Evolutionary conservation across 441 rosid genomes (phyloP).

Genomic region (Lepidium campestre): DNA sequence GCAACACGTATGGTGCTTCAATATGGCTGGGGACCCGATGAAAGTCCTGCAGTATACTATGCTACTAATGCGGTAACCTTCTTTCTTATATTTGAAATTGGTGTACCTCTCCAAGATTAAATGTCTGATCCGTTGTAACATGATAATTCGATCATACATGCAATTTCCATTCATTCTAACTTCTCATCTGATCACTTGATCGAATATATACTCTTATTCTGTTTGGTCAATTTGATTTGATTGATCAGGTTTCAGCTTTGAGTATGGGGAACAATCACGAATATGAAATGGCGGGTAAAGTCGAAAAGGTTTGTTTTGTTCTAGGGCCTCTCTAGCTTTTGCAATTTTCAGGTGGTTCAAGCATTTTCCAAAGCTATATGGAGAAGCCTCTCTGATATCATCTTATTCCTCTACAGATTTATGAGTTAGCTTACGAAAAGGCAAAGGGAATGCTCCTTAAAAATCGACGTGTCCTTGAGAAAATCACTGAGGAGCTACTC

Average conservation of each 20-base stretch:
- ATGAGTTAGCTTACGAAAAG: constrained; percentile 70
- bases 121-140: not conserved
- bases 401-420: constrained; percentile 45
- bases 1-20: constrained; percentile 97
- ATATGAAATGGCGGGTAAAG: constrained; percentile 84
- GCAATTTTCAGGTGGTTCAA: not conserved
- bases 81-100: constrained; percentile 11
- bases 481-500: constrained; percentile 85
- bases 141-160: not conserved
- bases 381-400: constrained; percentile 6
- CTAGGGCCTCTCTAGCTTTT: not conserved
- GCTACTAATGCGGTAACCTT: constrained; percentile 66
- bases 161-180: constrained; percentile 8
- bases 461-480: constrained; percentile 73
- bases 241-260: constrained; percentile 61
- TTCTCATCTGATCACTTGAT: not conserved
- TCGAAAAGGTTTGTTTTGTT: constrained; percentile 59
- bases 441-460: constrained; percentile 80
- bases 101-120: not conserved
- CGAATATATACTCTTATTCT: not conserved
- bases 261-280: constrained; percentile 89
- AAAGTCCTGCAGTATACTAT: constrained; percentile 83
- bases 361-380: constrained; percentile 13
- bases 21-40: constrained; percentile 99
- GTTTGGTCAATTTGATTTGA: constrained; percentile 4